A percentile compares a stretch with the other conserved stretches of the same genome.
Conservation (phyloP, 2,329 filamentous ascomycete species). For the Akanthomyces muscarius region DNA sequence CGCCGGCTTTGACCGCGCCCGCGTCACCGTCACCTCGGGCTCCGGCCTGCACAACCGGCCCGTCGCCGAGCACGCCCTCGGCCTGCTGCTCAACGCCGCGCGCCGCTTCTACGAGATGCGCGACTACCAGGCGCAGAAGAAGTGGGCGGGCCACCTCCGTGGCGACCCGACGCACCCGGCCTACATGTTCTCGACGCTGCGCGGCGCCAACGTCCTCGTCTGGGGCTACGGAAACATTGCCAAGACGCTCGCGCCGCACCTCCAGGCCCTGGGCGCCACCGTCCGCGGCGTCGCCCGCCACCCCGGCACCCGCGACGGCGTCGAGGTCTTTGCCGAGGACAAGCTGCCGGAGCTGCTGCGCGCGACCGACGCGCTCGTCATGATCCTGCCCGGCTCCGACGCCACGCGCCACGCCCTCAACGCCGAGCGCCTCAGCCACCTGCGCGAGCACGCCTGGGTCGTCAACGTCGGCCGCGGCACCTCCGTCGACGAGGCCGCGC, state of each 20-base stretch:
- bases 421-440: conserved; percentile 45
- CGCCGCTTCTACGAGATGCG: conserved; percentile 60
- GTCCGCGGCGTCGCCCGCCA: conserved; percentile 56
- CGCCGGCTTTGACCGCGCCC: conserved; percentile 54
- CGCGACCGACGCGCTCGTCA: conserved; percentile 60
- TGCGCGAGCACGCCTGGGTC: conserved; percentile 56
- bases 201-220: conserved; percentile 54
- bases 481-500: conserved; percentile 46
- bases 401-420: conserved; percentile 54
- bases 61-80: conserved; percentile 61
- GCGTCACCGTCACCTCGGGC: conserved; percentile 54
- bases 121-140: conserved; percentile 52
- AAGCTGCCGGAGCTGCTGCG: conserved; percentile 49
- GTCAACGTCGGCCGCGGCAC: conserved; percentile 51
- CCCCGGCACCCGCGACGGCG: conserved; percentile 53
- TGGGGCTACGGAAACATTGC: conserved; percentile 68
- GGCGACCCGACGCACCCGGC: conserved; percentile 49
- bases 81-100: conserved; percentile 51
- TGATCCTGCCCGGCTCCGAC: conserved; percentile 59
- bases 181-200: conserved; percentile 55
- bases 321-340: conserved; percentile 55
- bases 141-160: conserved; percentile 60
- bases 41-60: conserved; percentile 61
- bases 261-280: conserved; percentile 51
- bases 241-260: conserved; percentile 53